Base-by-base conservation (phyloP, 2,329 filamentous ascomycete genomes). In the Talaromyces sp. region DNA sequence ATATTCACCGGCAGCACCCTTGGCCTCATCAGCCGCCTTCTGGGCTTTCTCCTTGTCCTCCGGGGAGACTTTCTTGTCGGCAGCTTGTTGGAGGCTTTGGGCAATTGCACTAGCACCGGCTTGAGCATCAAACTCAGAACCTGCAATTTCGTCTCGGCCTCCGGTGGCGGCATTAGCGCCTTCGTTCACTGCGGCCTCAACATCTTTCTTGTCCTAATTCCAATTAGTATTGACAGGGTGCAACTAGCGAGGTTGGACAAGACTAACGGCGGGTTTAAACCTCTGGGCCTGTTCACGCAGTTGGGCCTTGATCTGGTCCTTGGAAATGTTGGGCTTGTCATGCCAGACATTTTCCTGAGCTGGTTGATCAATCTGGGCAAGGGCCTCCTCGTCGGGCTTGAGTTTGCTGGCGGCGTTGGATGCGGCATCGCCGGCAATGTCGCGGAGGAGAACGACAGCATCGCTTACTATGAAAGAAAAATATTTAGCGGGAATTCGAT, bases 291-390 rank as follows among this genome's bases (percentile, higher is more conserved):
- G 78, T 33, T 78, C 81, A 73, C 89, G 88, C 17, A 89, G 72
- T 72, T 92, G 88, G 19, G 85, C 81, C 78, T 86, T 91, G 60
- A 95, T 65, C 61, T 83, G 85, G 1, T 87, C 85, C 74, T 85
- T 88, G 65, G 87, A 89, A 55, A 96, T 71, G 65, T 95, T 82
- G 3, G 93, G 93, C 51, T 86, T 84, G 62, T 97, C 92, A 70
- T 97, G 91, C 95, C 95, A 99, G 17, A 88, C 90, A 77, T 98
- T 95, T 70, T 96, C 93, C 19, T 90, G 86, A 2, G 95, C 95
- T 1, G 95, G 86, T n/a, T 81, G 73, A 67, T 98, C 93, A 36
- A 98, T 86, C 69, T 92, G 88, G 9, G 80, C 73, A 22, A 98
- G 83, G 64, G 89, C 81, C 0, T 96, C 90, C 61, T 96, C 85